Conservation (phyloP, 768 basidiomycete genomes). For the Clavaria fumosa region DNA sequence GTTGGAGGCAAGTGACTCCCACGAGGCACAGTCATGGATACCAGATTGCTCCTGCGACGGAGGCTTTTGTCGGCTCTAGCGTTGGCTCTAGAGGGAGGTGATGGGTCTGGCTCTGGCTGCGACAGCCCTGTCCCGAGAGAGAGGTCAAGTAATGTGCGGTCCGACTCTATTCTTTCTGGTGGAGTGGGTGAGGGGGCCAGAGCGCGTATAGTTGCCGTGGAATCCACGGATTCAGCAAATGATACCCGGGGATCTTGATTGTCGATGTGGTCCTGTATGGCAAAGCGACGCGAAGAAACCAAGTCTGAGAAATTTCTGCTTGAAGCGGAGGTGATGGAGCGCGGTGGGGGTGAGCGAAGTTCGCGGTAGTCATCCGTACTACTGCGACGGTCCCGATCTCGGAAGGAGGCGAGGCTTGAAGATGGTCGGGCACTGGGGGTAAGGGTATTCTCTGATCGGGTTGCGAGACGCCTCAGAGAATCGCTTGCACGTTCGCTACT, state of each 20-base stretch:
- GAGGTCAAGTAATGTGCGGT: constrained; percentile 32
- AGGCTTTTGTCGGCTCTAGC: constrained; percentile 6
- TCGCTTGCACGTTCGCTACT: constrained; percentile 22
- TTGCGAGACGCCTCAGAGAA: constrained; percentile 21
- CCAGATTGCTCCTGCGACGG: constrained; percentile 20
- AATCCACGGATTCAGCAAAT: no score
- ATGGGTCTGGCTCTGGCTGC: constrained; percentile 42
- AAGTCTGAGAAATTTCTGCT: no score
- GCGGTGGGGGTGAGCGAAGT: constrained; percentile 10
- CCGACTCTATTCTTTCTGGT: constrained; percentile 22
- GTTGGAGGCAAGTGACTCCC: constrained; percentile 28
- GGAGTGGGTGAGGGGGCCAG: no score
- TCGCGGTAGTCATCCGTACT: background rate
- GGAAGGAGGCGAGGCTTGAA: constrained; percentile 16
- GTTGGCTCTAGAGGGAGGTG: constrained; percentile 10
- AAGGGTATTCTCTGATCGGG: constrained; percentile 3
- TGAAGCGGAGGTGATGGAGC: no score
- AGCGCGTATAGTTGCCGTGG: no score
- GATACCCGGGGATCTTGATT: no score
- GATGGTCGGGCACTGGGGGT: constrained; percentile 16
- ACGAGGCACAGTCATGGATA: constrained; percentile 22
- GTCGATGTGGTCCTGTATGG: no score
- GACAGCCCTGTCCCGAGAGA: constrained; percentile 45
- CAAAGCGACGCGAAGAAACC: no score
- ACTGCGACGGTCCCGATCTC: background rate